These are phyloP conservation scores for Arthrobotrys entomopaga DNA, from an alignment of 2,329 filamentous ascomycete genomes.

Conservation along the genomic window DNA sequence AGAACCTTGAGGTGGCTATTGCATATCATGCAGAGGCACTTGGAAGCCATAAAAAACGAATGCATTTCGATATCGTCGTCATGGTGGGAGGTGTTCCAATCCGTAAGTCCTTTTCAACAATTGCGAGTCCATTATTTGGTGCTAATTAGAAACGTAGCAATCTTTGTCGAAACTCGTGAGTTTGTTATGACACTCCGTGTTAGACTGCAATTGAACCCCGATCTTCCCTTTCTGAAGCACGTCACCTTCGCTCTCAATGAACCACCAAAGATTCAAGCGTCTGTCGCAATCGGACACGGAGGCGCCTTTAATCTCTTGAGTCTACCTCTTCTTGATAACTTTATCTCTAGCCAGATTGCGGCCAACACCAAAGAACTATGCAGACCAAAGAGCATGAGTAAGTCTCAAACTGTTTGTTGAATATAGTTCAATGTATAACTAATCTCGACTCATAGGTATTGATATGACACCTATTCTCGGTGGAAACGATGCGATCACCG, in stretches of 20 bases:
- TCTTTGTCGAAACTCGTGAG: slow-evolving; percentile 80
- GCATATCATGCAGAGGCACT: slow-evolving; percentile 49
- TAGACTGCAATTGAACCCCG: slow-evolving; percentile 83
- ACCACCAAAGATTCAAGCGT: slow-evolving; percentile 84
- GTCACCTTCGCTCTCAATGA: slow-evolving; percentile 95
- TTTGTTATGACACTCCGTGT: slow-evolving; percentile 86
- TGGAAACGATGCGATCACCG: slow-evolving; percentile 92
- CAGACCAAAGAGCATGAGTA: slow-evolving; percentile 91
- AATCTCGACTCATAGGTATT: slow-evolving; percentile 65
- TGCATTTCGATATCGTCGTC: slow-evolving; percentile 96
- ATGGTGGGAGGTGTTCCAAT: slow-evolving; percentile 91
- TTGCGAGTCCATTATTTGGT: neutral
- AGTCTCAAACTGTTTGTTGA: slow-evolving; percentile 60
- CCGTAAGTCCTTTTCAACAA: slow-evolving; percentile 60
- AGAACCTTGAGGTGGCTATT: slow-evolving; percentile 45
- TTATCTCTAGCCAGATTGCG: slow-evolving; percentile 93
- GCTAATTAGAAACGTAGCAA: slow-evolving; percentile 24
- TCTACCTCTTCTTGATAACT: slow-evolving; percentile 89
- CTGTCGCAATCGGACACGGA: slow-evolving; percentile 72
- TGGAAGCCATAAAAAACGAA: slow-evolving; percentile 75
- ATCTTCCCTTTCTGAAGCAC: slow-evolving; percentile 90
- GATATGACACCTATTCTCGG: slow-evolving; percentile 90
- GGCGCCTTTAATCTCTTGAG: slow-evolving; percentile 84
- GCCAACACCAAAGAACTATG: slow-evolving; percentile 90
- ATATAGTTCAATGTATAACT: neutral